Conservation (phyloP, 1,284 basidiomycete species). For the Vanrija pseudolonga region DNA sequence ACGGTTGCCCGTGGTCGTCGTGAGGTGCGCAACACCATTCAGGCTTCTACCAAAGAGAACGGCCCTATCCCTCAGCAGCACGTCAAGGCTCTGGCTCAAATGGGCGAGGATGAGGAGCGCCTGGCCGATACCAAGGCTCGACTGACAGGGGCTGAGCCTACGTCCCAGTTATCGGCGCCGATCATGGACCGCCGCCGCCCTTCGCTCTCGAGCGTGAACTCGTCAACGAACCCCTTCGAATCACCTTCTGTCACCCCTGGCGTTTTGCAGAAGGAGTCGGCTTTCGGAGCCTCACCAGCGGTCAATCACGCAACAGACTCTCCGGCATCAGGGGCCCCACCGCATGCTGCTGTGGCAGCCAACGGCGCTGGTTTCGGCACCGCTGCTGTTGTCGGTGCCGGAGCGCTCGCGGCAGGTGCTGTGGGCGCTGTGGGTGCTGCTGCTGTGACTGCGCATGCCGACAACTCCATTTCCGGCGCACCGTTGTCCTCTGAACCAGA, state of each 20-base stretch:
- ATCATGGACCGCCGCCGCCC: constrained; percentile 25
- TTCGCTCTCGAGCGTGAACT: constrained; percentile 24
- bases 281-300: too few species aligned
- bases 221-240: constrained; percentile 45
- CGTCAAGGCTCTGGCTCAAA: constrained; percentile 5
- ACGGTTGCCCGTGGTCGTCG: constrained; percentile 51
- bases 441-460: not conserved
- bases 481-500: not conserved
- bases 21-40: constrained; percentile 53
- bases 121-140: not conserved
- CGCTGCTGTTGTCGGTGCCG: constrained; percentile 2
- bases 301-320: too few species aligned
- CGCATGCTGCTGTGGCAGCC: too few species aligned
- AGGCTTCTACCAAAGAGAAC: constrained; percentile 5
- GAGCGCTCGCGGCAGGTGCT: not conserved
- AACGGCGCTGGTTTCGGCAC: not conserved
- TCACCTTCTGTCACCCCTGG: constrained; percentile 21
- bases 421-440: not conserved
- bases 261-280: too few species aligned
- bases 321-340: too few species aligned
- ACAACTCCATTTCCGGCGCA: not conserved
- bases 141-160: not conserved
- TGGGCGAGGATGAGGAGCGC: constrained; percentile 9
- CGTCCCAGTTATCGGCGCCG: not conserved
- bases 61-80: constrained; percentile 6